These are phyloP conservation scores for Botrytis medusae DNA, from an alignment of 2,329 filamentous ascomycete species.

Conservation along the genomic window DNA sequence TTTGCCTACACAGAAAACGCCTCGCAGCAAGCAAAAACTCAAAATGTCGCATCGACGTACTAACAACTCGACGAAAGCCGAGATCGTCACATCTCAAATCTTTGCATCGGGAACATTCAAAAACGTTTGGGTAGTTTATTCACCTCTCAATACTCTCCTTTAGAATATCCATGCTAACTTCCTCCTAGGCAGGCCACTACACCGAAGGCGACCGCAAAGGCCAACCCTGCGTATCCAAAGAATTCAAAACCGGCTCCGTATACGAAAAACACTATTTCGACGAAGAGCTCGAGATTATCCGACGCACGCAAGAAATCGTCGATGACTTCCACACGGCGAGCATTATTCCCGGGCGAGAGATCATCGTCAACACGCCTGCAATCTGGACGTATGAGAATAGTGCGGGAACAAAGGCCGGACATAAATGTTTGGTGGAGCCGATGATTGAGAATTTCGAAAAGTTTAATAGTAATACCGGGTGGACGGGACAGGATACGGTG, in stretches of 20 bases:
- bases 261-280: slow-evolving; percentile 15
- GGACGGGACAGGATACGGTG: background rate
- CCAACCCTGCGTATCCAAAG: slow-evolving; percentile 17
- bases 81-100: background rate
- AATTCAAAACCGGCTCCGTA: slow-evolving; percentile 21
- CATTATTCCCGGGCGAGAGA: background rate
- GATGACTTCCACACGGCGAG: slow-evolving; percentile 3
- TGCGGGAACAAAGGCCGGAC: background rate
- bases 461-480: slow-evolving; percentile 23
- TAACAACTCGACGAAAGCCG: background rate
- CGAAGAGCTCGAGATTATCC: slow-evolving; percentile 11
- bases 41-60: background rate
- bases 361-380: slow-evolving; percentile 17
- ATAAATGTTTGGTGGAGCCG: slow-evolving; percentile 7
- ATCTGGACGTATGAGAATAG: background rate
- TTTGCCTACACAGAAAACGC: background rate
- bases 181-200: background rate
- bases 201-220: background rate
- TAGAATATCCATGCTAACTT: background rate
- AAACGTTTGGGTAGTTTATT: slow-evolving; percentile 17
- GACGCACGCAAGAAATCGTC: slow-evolving; percentile 13
- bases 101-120: slow-evolving; percentile 23
- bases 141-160: too few relatives aligned
- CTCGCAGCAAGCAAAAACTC: background rate
- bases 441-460: slow-evolving; percentile 25